Evolutionary conservation across 306 rosid genomes (phyloP), one percentile per base, ranked within the genome.

Genomic region (Cyclanthera cordifolia): DNA sequence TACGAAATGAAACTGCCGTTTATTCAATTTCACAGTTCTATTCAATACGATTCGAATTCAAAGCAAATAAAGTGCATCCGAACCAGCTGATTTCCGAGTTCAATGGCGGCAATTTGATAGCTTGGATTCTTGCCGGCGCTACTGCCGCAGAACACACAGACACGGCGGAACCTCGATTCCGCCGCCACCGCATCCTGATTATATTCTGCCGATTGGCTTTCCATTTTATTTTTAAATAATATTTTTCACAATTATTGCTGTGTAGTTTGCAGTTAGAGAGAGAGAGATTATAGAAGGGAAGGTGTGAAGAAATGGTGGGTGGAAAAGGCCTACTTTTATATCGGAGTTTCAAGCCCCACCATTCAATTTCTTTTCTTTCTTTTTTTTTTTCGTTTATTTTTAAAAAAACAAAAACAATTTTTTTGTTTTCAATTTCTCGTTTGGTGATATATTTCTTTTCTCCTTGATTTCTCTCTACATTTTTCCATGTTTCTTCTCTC

Each of bases 71-170:
- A n/a, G n/a, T n/a, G n/a, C n/a, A n/a, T n/a, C n/a, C n/a, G n/a
- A n/a, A 81, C 98, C 88, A 93, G 76, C 69, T 89, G 87, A 65
- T 84, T 75, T 59, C 89, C 98, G 11, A 93, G 98, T 70, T 89
- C 87, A 72, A 77, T 73, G 53, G 98, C 95, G 54, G 96, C 95
- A 16, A 82, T 79, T 74, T 83, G 91, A 77, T 86, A 93, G 68
- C 84, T 84, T 5, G 96, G 98, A 63, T 60, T 93, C 74, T 83
- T 93, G 11, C 98, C 98, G 5, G 89, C 77, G 63, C 91, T 87
- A 77, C 98, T 93, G 1, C 98, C 96, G 23, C 98, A 93, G 82
- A 86, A 93, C 23, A 93, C 98, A 67, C 98, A 93, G 72, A 90
- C 75, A 53, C 98, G 85, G 43, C 66, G 85, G 79, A 93, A 93